A percentile compares a stretch with the other conserved stretches of the same genome.
Evolutionary conservation across 1,284 basidiomycete genomes (phyloP).

Genomic region (Ustanciosporium gigantosporum): DNA sequence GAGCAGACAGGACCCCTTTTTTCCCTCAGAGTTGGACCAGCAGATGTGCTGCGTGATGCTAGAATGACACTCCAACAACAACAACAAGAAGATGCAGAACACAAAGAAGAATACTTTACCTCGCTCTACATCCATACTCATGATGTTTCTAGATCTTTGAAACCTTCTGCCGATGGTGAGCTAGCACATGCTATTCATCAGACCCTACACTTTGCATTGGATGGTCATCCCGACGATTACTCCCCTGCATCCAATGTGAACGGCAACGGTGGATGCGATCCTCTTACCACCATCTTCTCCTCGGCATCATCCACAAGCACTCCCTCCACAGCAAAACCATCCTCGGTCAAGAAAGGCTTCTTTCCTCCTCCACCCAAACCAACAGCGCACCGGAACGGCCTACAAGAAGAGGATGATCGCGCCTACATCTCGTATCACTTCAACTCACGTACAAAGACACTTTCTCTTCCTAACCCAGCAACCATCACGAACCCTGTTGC

Average conservation of each 20-base stretch:
- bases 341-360: slow-evolving; percentile 35
- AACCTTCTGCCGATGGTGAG: slow-evolving; percentile 51
- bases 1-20: too few species aligned
- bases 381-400: too few species aligned
- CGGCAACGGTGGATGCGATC: slow-evolving; percentile 17
- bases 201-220: slow-evolving; percentile 53
- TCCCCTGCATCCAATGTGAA: slow-evolving; percentile 12
- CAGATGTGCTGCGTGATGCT: too few species aligned
- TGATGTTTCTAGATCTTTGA: slow-evolving; percentile 47
- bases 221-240: slow-evolving; percentile 50
- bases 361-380: too few species aligned
- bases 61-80: too few species aligned
- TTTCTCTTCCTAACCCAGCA: slow-evolving; percentile 43
- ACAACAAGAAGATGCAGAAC: too few species aligned
- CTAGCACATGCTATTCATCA: slow-evolving; percentile 53
- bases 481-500: slow-evolving; percentile 44
- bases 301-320: neutral
- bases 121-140: slow-evolving; percentile 50
- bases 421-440: slow-evolving; percentile 50
- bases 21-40: too few species aligned
- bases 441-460: slow-evolving; percentile 10
- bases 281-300: slow-evolving; percentile 21
- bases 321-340: slow-evolving; percentile 5
- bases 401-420: slow-evolving; percentile 18
- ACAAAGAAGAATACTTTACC: too few species aligned